phyloP scores from a whole-genome alignment of 306 rosid genomes.

The Cyclanthera cordifolia region DNA sequence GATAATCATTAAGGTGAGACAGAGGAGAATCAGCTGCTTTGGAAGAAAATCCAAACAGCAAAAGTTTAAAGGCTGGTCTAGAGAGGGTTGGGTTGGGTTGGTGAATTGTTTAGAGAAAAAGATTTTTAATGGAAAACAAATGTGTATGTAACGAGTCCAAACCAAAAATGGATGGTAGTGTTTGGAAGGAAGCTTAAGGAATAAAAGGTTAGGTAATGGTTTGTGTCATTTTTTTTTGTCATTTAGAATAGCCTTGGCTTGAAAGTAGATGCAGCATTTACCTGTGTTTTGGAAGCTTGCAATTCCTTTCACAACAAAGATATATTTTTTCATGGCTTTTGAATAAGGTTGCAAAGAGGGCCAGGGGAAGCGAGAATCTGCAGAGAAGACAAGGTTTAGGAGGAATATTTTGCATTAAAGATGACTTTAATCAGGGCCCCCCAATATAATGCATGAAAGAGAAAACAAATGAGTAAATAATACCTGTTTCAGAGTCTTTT shows the following conservation, averaged over 20 bases:
- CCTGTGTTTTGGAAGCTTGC: slow-evolving; percentile 1
- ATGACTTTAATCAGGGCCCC: slow-evolving; percentile 30
- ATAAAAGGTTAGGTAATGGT: slow-evolving; percentile 68
- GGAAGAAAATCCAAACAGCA: slow-evolving; percentile 43
- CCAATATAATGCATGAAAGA: slow-evolving; percentile 11
- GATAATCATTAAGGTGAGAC: slow-evolving; percentile 16
- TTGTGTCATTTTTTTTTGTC: slow-evolving; percentile 41
- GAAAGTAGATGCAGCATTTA: slow-evolving; percentile 19
- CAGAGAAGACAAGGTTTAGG: slow-evolving; percentile 43
- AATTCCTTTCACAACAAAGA: not conserved
- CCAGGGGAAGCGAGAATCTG: slow-evolving; percentile 18
- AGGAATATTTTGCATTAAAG: slow-evolving; percentile 48
- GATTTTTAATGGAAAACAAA: slow-evolving; percentile 33
- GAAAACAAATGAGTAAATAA: not conserved
- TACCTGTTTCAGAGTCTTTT: slow-evolving; percentile 1
- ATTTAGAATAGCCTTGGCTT: slow-evolving; percentile 22
- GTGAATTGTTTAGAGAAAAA: slow-evolving; percentile 38
- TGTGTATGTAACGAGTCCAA: slow-evolving; percentile 37
- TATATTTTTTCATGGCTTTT: not conserved
- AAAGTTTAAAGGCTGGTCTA: slow-evolving; percentile 37
- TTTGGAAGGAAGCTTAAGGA: slow-evolving; percentile 66
- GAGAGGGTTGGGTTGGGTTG: slow-evolving; percentile 42
- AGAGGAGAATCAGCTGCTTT: slow-evolving; percentile 48
- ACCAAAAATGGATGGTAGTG: slow-evolving; percentile 42
- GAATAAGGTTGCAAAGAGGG: slow-evolving; percentile 23